Evolutionary conservation across 495 filamentous ascomycete genomes (phyloP).

Genomic region (Tuber magnatum): DNA sequence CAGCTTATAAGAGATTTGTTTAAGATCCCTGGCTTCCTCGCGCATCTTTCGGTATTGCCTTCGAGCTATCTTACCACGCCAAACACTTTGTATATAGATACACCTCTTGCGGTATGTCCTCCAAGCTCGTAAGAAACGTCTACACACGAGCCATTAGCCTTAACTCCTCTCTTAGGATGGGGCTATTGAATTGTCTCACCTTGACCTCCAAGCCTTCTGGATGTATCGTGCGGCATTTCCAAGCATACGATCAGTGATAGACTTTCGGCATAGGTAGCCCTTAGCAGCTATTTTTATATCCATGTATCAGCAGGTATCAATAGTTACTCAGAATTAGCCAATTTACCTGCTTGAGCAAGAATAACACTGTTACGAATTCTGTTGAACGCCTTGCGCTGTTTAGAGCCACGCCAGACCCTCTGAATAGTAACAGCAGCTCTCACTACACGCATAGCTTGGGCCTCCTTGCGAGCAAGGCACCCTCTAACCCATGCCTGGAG

Average conservation of each 20-base stretch:
- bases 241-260: constrained; percentile 85
- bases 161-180: not conserved
- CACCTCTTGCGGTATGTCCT: constrained; percentile 81
- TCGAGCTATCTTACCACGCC: constrained; percentile 78
- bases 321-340: not conserved
- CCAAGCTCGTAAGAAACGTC: constrained; percentile 71
- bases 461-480: constrained; percentile 64
- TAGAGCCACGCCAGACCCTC: constrained; percentile 84
- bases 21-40: constrained; percentile 93
- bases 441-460: constrained; percentile 70
- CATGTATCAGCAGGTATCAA: constrained; percentile 3
- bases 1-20: constrained; percentile 97
- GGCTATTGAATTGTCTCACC: constrained; percentile 18
- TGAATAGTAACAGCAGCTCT: constrained; percentile 92
- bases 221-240: constrained; percentile 89
- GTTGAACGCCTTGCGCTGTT: constrained; percentile 71
- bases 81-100: constrained; percentile 84
- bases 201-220: constrained; percentile 80
- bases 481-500: constrained; percentile 71
- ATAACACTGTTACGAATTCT: constrained; percentile 73
- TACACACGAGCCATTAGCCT: constrained; percentile 17
- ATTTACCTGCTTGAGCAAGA: constrained; percentile 62
- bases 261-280: constrained; percentile 77
- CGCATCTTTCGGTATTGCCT: constrained; percentile 78
- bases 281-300: constrained; percentile 53